Evolutionary conservation across 495 filamentous ascomycete species (phyloP).

Genomic region (Halenospora varia): DNA sequence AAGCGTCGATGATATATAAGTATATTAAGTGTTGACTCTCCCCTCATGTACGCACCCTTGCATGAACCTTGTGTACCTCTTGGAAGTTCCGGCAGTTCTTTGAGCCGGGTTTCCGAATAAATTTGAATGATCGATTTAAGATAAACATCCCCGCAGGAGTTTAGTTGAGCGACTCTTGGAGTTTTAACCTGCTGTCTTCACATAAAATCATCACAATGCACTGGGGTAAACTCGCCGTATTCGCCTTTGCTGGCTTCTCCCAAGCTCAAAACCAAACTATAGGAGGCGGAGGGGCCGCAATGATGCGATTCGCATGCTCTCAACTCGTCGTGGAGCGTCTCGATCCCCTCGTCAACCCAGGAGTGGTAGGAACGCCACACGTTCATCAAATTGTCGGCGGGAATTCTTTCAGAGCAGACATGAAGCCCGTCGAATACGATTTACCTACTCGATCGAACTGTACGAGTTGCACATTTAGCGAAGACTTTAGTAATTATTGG

Average conservation of each 20-base stretch:
- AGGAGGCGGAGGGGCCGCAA: slow-evolving; percentile 6
- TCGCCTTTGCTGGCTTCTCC: slow-evolving; percentile 39
- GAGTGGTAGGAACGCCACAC: slow-evolving; percentile 45
- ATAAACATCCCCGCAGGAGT: no score
- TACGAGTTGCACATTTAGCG: slow-evolving; percentile 53
- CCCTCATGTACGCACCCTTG: no score
- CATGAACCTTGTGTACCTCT: no score
- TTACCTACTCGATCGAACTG: slow-evolving; percentile 44
- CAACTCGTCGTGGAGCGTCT: slow-evolving; percentile 44
- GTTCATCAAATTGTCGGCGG: slow-evolving; percentile 63
- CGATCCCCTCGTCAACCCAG: slow-evolving; percentile 61
- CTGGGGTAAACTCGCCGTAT: slow-evolving; percentile 42
- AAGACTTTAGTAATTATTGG: slow-evolving; percentile 71
- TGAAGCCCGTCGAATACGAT: slow-evolving; percentile 30
- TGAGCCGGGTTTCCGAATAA: background rate
- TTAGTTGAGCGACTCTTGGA: no score
- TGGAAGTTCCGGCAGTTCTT: background rate
- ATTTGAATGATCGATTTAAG: no score
- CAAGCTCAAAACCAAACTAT: slow-evolving; percentile 36
- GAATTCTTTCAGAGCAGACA: slow-evolving; percentile 49
- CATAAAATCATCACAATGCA: slow-evolving; percentile 34
- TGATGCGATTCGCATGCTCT: slow-evolving; percentile 43
- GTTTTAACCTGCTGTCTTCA: background rate
- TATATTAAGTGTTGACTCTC: no score
- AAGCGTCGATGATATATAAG: no score